Evolutionary conservation across 2,329 filamentous ascomycete species (phyloP), one percentile per base, ranked within the genome.

Genomic region (Rhynchosporium secalis): DNA sequence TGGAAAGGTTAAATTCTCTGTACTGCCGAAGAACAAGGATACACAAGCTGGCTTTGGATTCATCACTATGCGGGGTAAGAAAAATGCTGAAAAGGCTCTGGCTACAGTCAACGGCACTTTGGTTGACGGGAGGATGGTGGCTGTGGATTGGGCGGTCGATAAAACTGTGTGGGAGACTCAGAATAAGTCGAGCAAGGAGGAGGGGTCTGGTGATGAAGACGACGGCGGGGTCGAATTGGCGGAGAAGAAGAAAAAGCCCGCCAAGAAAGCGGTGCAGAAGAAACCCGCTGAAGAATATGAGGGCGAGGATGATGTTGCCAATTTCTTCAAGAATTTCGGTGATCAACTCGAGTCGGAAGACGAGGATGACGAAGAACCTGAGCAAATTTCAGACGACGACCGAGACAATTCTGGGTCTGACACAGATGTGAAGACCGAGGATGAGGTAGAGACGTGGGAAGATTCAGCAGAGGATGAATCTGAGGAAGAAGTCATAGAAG

Each of bases 121-220:
- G 65, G 83, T 99, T 26, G 93, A 96, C 74, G 95, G 93, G 2
- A 85, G 95, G 71, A 89, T 88, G 8, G 77, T 99, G 64, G 95
- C 94, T 33, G 95, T 99, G 6, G 95, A 99, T 77, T 99, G 92
- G 91, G 94, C 96, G 38, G 92, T 98, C 3, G 92, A 97, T 64
- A 96, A 96, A 78, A 83, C 88, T 47, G 86, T 88, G 6, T 99
- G 92, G 92, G 84, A 93, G 65, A 82, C 86, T 65, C 80, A 86
- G 66, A 81, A 86, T 59, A 74, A 79, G 51, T 70, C 71, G 29
- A 75, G 76, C 2, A 75, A 78, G 66, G 69, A 70, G 31, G 75
- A 75, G 10, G 74, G 75, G 56, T 71, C 73, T 15, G 72, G 75
- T 46, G 74, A 70, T 4, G 74, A 76, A 7, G 69, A 73, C 3